Evolutionary conservation across 1,284 basidiomycete species (phyloP), one percentile per base, ranked within the genome.

Genomic region (Mixia osmundae): DNA sequence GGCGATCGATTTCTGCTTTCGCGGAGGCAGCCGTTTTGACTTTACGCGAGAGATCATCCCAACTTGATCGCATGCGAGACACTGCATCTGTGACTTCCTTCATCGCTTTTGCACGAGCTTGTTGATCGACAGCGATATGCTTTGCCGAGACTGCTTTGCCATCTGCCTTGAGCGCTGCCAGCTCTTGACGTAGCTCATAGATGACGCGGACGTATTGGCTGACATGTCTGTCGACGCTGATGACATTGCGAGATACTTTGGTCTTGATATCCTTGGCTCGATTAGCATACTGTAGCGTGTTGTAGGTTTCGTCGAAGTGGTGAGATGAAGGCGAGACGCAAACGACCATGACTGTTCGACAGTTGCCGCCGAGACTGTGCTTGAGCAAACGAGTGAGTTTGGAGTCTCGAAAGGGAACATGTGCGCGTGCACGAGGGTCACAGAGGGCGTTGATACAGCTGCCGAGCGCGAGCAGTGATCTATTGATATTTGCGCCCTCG

Each of bases 401-500:
- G 61, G 79, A 85, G 61, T 94, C 87, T 37, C 87, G 71, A 56
- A 91, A 95, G 0, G 87, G 87, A 7, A 95, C 67, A 53, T 94
- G 87, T 21, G 76, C 75, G 38, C 72, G 57, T 19, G 74, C 73
- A 2, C 80, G 78, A 40, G 50, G 69, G 58, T 75, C 82, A 61
- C 85, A 94, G 32, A 95, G 71, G 4, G 87, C 83, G 47, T 87
- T 89, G 60, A 95, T 94, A 57, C 85, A 91, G 56, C 85, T 89
- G 24, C 83, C 82, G 22, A 95, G 68, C 3, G 87, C 82, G 33
- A 95, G 71, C 5, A 95, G 68, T 12, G 83, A 91, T 57, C 91
- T 85, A 62, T 95, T 94, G 62, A 94, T 94, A 53, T 91, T 89
- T 29, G 85, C 83, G 25, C 87, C 87, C 56, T 95, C 87, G 24